Percentiles rank a stretch among this genome's conserved stretches.
These are phyloP conservation scores for Cyphellophora europaea DNA, from an alignment of 2,329 filamentous ascomycete species.

Conservation along the genomic window DNA sequence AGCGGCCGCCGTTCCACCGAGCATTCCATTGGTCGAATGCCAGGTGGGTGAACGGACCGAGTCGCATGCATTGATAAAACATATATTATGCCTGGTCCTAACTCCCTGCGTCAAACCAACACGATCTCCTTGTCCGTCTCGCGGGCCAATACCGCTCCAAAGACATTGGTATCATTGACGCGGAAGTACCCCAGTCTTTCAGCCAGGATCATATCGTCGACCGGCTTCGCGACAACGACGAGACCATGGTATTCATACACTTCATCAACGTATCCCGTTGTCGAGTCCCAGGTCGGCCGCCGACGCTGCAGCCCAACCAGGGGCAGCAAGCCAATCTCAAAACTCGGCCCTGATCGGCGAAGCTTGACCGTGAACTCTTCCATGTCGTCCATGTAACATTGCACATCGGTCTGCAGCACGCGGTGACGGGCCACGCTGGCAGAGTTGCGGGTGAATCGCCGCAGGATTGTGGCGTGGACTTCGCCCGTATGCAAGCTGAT, in stretches of 20 bases:
- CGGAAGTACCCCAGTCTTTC: slow-evolving; percentile 1
- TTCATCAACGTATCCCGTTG: neutral
- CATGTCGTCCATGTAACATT: slow-evolving; percentile 2
- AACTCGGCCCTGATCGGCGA: neutral
- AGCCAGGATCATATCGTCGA: neutral
- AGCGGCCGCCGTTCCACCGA: no score
- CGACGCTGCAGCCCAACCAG: slow-evolving; percentile 1
- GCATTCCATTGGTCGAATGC: no score
- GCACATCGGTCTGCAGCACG: slow-evolving; percentile 1
- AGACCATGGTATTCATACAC: slow-evolving; percentile 2
- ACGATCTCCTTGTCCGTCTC: slow-evolving; percentile 1
- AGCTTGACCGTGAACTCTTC: neutral
- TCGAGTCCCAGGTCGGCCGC: neutral
- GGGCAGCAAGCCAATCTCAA: slow-evolving; percentile 1
- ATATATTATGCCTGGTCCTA: neutral
- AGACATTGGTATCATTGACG: slow-evolving; percentile 1
- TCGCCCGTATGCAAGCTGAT: neutral
- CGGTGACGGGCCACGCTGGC: neutral
- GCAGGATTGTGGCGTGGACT: neutral
- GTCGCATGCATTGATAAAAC: neutral
- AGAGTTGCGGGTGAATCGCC: neutral
- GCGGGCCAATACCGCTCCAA: neutral
- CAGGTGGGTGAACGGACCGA: no score
- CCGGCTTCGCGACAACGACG: neutral
- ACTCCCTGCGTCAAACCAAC: slow-evolving; percentile 3